Evolutionary conservation across 805 yeast genomes (phyloP).

Genomic region (Cyberlindnera sargentensis): DNA sequence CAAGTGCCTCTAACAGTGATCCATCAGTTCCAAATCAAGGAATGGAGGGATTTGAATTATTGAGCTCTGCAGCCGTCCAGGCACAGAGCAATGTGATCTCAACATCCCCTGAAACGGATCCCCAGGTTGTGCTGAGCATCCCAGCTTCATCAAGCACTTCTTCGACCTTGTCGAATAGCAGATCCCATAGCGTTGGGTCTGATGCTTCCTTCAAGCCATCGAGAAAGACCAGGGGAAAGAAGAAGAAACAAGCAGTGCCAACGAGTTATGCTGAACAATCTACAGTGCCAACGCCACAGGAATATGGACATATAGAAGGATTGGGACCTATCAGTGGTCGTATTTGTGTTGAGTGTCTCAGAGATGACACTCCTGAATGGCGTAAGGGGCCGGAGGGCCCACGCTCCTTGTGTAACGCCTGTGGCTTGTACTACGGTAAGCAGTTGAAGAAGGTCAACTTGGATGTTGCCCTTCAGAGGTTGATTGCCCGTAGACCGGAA

Average conservation of each 20-base stretch:
- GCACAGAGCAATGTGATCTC: neutral
- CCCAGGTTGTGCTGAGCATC: neutral
- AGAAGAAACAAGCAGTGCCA: neutral
- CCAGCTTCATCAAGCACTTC: neutral
- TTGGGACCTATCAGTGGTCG: too few species aligned
- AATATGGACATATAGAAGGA: too few species aligned
- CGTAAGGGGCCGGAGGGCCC: conserved; percentile 16
- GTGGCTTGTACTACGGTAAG: conserved; percentile 14
- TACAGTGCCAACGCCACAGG: neutral
- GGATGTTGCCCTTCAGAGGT: neutral
- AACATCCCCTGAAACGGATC: neutral
- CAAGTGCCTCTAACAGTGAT: too few species aligned
- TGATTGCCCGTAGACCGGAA: neutral
- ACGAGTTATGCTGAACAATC: neutral
- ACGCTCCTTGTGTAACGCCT: conserved; percentile 15
- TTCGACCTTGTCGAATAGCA: neutral
- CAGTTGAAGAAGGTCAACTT: conserved; percentile 8
- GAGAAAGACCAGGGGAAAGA: neutral
- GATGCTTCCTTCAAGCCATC: neutral
- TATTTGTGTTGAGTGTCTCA: too few species aligned
- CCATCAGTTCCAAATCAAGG: neutral
- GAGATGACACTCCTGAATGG: conserved; percentile 13
- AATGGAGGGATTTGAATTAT: neutral
- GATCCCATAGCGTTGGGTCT: neutral
- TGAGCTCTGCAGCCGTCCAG: neutral